Conservation (phyloP, 352 stramenopile species). For the Pythium brachiatum region DNA sequence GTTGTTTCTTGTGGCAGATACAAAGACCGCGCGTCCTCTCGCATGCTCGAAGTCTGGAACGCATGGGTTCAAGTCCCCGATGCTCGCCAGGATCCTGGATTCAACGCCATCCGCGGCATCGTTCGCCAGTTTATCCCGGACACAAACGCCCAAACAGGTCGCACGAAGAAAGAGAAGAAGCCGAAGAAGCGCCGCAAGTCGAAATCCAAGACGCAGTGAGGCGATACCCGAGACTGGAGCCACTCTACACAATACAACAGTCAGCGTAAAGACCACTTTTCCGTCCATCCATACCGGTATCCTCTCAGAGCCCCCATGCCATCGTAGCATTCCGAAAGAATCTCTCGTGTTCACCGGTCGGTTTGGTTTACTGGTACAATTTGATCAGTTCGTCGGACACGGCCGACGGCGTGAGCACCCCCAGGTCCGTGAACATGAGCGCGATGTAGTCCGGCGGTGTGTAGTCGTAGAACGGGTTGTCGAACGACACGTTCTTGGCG, state of each 20-base stretch:
- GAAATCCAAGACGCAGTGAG: not conserved
- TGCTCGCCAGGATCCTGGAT: conserved; percentile 47
- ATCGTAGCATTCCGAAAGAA: not conserved
- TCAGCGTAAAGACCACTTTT: not conserved
- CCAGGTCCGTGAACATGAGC: conserved; percentile 98
- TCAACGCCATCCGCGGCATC: conserved; percentile 43
- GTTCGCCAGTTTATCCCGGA: conserved; percentile 48
- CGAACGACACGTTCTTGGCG: conserved; percentile 67
- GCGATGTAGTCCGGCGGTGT: conserved; percentile 98
- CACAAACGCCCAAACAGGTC: not conserved
- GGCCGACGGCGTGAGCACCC: conserved; percentile 96
- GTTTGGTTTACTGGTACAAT: conserved; percentile 91
- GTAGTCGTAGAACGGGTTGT: conserved; percentile 95
- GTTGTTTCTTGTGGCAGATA: conserved; percentile 30
- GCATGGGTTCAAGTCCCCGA: conserved; percentile 52
- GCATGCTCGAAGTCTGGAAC: conserved; percentile 73
- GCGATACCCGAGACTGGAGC: not conserved
- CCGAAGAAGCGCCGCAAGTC: conserved; percentile 7
- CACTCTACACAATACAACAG: not conserved
- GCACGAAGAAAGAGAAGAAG: conserved; percentile 11
- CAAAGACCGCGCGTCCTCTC: conserved; percentile 60
- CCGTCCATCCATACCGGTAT: not conserved
- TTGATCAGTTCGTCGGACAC: conserved; percentile 99
- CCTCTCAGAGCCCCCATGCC: not conserved
- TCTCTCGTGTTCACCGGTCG: not conserved